These are phyloP conservation scores for Begonia masoniana DNA, from an alignment of 306 rosid genomes.

Conservation along the genomic window DNA sequence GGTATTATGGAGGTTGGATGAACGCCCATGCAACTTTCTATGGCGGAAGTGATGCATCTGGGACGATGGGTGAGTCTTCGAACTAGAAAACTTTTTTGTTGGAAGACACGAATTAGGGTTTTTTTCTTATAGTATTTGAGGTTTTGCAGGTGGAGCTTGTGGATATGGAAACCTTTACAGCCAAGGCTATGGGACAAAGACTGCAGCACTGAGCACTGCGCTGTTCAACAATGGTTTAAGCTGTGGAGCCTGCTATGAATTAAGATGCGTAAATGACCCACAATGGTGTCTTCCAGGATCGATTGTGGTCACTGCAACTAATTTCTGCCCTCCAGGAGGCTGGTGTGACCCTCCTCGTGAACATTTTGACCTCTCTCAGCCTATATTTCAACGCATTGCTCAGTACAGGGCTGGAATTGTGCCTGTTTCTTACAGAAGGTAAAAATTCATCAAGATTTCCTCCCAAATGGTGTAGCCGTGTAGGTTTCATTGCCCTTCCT, in stretches of 20 bases:
- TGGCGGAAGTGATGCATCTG: conserved; percentile 61
- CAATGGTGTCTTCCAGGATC: conserved; percentile 42
- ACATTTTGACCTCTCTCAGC: conserved; percentile 60
- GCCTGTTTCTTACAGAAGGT: conserved; percentile 47
- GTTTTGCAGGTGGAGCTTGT: conserved; percentile 46
- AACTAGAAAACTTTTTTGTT: neutral
- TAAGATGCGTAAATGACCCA: conserved; percentile 40
- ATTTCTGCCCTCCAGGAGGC: conserved; percentile 59
- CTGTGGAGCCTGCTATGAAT: conserved; percentile 48
- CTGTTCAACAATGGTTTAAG: conserved; percentile 45
- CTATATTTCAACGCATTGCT: conserved; percentile 48
- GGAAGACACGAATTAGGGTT: too few species aligned
- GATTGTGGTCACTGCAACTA: conserved; percentile 53
- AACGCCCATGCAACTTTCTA: conserved; percentile 64
- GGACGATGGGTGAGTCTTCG: conserved; percentile 44
- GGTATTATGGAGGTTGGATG: conserved; percentile 38
- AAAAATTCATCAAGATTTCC: neutral
- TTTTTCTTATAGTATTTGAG: too few species aligned
- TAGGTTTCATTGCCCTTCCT: neutral
- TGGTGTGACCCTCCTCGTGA: conserved; percentile 54
- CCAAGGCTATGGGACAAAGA: conserved; percentile 47
- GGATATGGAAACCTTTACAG: conserved; percentile 57
- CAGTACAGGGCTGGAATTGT: conserved; percentile 41
- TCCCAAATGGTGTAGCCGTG: too few species aligned
- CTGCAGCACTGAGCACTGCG: conserved; percentile 52